phyloP scores from a whole-genome alignment of 148 eudicot genomes.

The Drosera capensis region DNA sequence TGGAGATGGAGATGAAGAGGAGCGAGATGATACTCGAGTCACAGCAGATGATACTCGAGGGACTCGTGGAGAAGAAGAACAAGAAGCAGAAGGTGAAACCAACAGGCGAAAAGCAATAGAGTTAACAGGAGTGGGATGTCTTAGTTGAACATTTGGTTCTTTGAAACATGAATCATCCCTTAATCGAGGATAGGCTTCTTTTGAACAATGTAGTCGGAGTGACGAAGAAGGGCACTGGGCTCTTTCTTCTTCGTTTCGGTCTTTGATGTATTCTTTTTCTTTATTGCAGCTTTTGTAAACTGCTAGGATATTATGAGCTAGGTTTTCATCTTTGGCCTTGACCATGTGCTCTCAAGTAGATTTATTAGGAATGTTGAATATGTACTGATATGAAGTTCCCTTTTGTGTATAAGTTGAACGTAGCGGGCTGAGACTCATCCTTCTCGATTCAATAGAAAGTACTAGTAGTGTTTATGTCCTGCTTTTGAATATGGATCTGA shows the following conservation, averaged over 20 bases:
- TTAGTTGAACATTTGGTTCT: background rate
- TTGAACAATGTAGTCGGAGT: background rate
- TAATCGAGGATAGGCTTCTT: background rate
- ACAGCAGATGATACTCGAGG: constrained; percentile 39
- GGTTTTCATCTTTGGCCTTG: too few relatives aligned
- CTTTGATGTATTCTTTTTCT: too few relatives aligned
- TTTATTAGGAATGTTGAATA: too few relatives aligned
- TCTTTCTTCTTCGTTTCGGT: background rate
- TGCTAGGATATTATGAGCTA: too few relatives aligned
- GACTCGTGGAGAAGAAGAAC: constrained; percentile 21
- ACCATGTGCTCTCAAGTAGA: too few relatives aligned
- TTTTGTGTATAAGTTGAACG: background rate
- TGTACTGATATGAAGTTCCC: background rate
- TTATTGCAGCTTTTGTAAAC: too few relatives aligned
- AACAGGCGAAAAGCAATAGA: too few relatives aligned
- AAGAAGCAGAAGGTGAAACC: constrained; percentile 8
- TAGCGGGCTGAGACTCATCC: too few relatives aligned
- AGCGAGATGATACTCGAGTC: constrained; percentile 57
- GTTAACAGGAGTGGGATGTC: background rate
- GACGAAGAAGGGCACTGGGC: background rate
- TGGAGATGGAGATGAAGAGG: constrained; percentile 58
- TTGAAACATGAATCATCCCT: background rate
- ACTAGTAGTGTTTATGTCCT: background rate
- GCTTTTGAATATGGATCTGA: background rate
- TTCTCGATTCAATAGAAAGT: background rate